A percentile compares a stretch with the other conserved stretches of the same genome.
phyloP scores from a whole-genome alignment of 345 rosid species.

The Gossypioides kirkii region DNA sequence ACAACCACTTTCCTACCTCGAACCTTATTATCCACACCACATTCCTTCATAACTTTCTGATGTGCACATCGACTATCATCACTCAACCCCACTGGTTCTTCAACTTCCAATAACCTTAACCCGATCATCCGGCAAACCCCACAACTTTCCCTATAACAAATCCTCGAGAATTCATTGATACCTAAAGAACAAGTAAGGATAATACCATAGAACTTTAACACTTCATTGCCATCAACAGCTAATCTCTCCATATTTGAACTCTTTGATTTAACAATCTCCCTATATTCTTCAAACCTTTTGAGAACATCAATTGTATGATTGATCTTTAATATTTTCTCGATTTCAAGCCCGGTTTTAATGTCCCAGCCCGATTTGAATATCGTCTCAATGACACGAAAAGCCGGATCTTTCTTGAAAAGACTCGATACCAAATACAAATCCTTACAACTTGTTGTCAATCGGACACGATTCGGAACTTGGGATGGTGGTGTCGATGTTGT shows the following conservation, averaged over 20 bases:
- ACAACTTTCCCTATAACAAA: conserved; percentile 1
- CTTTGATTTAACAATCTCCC: conserved; percentile 1
- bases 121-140: not conserved
- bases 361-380: conserved; percentile 8
- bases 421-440: not conserved
- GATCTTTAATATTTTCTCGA: conserved; percentile 8
- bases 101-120: not conserved
- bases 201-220: conserved; percentile 4
- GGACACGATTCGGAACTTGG: not conserved
- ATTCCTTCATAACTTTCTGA: not conserved
- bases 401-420: not conserved
- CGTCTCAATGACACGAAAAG: not conserved
- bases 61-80: not conserved
- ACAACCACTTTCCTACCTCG: not conserved
- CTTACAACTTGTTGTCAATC: not conserved
- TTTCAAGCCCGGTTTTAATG: not conserved
- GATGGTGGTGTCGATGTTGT: not conserved
- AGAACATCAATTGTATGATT: not conserved
- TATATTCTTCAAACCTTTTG: conserved; percentile 6
- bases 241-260: not conserved
- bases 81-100: not conserved
- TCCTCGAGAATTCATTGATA: not conserved
- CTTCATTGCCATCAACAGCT: conserved; percentile 10
- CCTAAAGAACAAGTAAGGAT: conserved; percentile 4
- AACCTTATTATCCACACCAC: not conserved